Evolutionary conservation across 2,329 filamentous ascomycete species (phyloP).

Genomic region (Pyrenochaeta sp.): DNA sequence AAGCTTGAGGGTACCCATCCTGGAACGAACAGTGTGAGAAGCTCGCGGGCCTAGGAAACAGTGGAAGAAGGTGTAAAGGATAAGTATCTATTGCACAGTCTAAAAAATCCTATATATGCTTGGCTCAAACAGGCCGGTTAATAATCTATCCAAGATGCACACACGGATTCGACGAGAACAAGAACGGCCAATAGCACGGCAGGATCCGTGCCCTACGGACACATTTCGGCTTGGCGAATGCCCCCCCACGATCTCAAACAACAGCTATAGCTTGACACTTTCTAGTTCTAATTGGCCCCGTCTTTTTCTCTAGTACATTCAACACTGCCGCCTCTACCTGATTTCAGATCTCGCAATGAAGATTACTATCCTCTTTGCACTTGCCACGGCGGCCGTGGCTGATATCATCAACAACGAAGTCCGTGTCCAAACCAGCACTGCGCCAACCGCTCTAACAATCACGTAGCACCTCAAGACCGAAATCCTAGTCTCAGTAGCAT

Average conservation of each 20-base stretch:
- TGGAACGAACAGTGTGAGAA: too few species aligned
- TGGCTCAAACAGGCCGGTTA: too few species aligned
- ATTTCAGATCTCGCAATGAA: conserved; percentile 48
- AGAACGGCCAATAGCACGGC: too few species aligned
- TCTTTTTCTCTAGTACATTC: conserved; percentile 3
- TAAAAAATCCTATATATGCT: too few species aligned
- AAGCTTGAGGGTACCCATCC: conserved; percentile 4
- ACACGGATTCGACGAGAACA: not conserved
- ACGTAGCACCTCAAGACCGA: conserved; percentile 74
- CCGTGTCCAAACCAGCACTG: conserved; percentile 3
- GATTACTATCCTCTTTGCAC: conserved; percentile 54
- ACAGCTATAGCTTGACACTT: conserved; percentile 11
- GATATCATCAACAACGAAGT: conserved; percentile 44
- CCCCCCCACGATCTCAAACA: conserved; percentile 26
- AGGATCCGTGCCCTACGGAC: too few species aligned
- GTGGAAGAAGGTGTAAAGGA: too few species aligned
- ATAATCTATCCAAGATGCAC: too few species aligned
- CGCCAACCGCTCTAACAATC: conserved; percentile 16
- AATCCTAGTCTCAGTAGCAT: conserved; percentile 75
- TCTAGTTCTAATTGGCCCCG: conserved; percentile 11
- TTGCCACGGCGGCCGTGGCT: conserved; percentile 57
- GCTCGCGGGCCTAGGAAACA: too few species aligned
- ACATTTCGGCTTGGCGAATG: conserved; percentile 25
- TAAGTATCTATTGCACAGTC: too few species aligned
- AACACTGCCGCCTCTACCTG: not conserved